These are phyloP conservation scores for Gastrodia elata DNA, from an alignment of 106 monocot species.

Conservation along the genomic window DNA sequence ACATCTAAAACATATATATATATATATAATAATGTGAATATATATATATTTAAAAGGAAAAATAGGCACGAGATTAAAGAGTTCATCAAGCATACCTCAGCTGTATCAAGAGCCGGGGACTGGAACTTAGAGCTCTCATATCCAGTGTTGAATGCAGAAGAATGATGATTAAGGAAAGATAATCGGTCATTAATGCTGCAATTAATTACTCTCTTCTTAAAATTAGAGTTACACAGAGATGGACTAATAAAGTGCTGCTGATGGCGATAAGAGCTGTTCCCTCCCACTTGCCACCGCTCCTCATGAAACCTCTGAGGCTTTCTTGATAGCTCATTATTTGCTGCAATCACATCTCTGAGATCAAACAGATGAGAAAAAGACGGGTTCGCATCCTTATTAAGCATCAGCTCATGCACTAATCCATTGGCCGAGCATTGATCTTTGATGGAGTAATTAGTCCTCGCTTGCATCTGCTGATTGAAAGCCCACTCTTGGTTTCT, in stretches of 20 bases:
- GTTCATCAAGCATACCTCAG: not conserved
- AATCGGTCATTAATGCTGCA: not conserved
- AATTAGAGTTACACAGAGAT: not conserved
- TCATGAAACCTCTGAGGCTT: not conserved
- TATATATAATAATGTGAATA: too few relatives aligned
- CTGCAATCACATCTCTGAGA: slow-evolving; percentile 28
- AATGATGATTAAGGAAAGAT: not conserved
- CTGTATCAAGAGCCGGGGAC: not conserved
- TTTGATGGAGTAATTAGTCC: slow-evolving; percentile 5
- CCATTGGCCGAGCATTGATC: slow-evolving; percentile 19
- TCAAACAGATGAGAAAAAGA: slow-evolving; percentile 39
- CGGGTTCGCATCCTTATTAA: slow-evolving; percentile 36
- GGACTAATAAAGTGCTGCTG: not conserved
- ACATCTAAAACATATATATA: too few relatives aligned
- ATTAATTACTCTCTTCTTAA: not conserved
- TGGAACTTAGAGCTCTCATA: not conserved
- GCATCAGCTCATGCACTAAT: slow-evolving; percentile 47
- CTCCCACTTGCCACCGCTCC: not conserved
- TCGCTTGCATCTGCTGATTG: slow-evolving; percentile 27
- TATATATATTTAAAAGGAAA: not conserved
- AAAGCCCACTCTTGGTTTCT: slow-evolving; percentile 49
- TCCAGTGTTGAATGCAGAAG: not conserved
- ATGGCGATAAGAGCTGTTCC: too few relatives aligned
- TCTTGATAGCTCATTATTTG: slow-evolving; percentile 1
- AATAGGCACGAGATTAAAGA: not conserved